Base-by-base conservation (phyloP, 768 basidiomycete species). In the Phanerodontia chrysosporium region DNA sequence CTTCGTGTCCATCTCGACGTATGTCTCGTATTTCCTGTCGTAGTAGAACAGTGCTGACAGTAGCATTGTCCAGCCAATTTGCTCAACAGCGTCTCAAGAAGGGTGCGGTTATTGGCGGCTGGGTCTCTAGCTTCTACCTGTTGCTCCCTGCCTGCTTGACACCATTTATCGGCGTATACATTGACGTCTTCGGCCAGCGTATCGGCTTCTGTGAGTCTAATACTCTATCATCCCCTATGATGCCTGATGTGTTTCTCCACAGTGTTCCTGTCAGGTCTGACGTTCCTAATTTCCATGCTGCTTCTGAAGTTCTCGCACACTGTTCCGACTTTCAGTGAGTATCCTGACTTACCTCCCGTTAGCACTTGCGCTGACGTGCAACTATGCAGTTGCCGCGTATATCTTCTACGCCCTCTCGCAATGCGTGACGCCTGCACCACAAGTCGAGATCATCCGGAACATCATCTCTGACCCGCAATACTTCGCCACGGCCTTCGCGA, bases 1-100 rank as follows among this genome's bases (percentile, higher is more conserved):
- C 10, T 78, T 78, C 51, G 73, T 77, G 39, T 76, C 75, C 7
- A 77, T 77, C 55, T 76, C 76, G 25, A 78, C 76, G 76, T 78
- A 21, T 57, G 73, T 66, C 8, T 13, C 18, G 5, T 4, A 12
- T 18, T 12, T 4, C 39, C 48, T 32, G 10, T 10, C 22, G 5
- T 48, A 18, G n/a, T n/a, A n/a, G n/a, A n/a, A n/a, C n/a, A n/a
- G n/a, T n/a, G n/a, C n/a, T n/a, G n/a, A n/a, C n/a, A n/a, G n/a
- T n/a, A n/a, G n/a, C n/a, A n/a, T n/a, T n/a, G n/a, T n/a, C n/a
- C n/a, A 77, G 76, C 21, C 75, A 76, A 71, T 74, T 76, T 53
- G 73, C 74, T 10, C 75, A 77, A 60, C 75, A 77, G 60, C 69
- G 76, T 6, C 65, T 77, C 29, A 66, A 74, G 64, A 74, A 76